Conservation (phyloP, 495 filamentous ascomycete genomes). For the Aspergillus olivimuriae region DNA sequence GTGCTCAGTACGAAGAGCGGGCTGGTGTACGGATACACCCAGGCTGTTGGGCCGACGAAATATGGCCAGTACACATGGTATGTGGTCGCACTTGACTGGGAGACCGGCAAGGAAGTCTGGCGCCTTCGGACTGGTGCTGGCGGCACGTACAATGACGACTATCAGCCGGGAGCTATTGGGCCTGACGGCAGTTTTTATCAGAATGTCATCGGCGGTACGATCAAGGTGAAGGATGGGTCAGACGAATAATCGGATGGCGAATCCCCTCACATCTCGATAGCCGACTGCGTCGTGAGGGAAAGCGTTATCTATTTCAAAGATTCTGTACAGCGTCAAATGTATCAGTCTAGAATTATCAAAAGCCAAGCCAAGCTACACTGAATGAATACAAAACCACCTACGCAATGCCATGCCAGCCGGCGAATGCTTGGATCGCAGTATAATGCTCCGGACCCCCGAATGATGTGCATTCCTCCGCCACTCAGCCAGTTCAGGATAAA, state of each 20-base stretch:
- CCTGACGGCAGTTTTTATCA: background rate
- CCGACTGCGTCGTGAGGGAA: background rate
- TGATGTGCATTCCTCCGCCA: too few relatives aligned
- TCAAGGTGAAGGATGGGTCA: background rate
- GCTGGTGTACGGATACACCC: background rate
- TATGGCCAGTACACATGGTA: background rate
- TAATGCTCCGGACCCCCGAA: background rate
- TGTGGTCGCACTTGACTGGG: background rate
- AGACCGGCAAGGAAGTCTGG: background rate
- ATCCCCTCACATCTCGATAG: background rate
- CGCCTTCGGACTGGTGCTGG: background rate
- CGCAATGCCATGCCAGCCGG: background rate
- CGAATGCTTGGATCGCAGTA: background rate
- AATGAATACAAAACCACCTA: too few relatives aligned
- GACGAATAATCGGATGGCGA: background rate
- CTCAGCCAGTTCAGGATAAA: too few relatives aligned
- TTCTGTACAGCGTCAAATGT: too few relatives aligned
- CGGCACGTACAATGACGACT: background rate
- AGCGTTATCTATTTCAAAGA: too few relatives aligned
- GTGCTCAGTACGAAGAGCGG: background rate
- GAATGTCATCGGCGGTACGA: background rate
- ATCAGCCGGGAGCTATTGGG: conserved; percentile 1
- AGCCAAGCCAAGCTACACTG: too few relatives aligned
- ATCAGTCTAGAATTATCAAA: background rate
- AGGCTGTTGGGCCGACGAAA: background rate